Evolutionary conservation across 768 basidiomycete genomes (phyloP).

Genomic region (Trametes coccinea): DNA sequence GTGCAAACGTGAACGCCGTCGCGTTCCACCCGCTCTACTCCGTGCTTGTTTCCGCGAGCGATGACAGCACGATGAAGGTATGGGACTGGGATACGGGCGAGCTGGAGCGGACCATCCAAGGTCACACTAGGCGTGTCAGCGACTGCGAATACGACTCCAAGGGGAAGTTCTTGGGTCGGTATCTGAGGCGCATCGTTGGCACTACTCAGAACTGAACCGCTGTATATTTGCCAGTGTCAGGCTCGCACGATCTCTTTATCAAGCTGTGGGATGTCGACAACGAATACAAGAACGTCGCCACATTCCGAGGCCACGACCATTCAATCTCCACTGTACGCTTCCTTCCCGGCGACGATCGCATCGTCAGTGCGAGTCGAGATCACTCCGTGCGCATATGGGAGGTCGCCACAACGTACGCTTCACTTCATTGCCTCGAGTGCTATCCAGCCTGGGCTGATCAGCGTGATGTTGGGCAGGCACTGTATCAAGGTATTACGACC

Average conservation of each 20-base stretch:
- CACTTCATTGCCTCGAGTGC: background rate
- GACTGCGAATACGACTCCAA: conserved; percentile 57
- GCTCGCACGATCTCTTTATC: conserved; percentile 54
- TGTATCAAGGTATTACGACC: conserved; percentile 51
- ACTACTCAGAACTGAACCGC: background rate
- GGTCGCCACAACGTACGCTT: conserved; percentile 49
- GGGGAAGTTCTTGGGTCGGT: conserved; percentile 47
- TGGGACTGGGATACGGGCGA: conserved; percentile 66
- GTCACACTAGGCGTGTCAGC: conserved; percentile 56
- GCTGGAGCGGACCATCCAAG: conserved; percentile 55
- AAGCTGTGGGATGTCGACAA: conserved; percentile 57
- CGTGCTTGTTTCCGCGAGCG: conserved; percentile 49
- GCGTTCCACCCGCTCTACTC: conserved; percentile 56
- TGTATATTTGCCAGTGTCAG: conserved; percentile 40
- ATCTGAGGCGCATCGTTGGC: background rate
- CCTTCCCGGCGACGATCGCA: conserved; percentile 48
- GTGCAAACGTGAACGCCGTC: conserved; percentile 34
- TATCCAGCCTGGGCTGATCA: no score
- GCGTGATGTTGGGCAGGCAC: conserved; percentile 35
- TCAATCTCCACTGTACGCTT: conserved; percentile 53
- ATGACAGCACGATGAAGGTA: conserved; percentile 56
- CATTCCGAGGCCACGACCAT: conserved; percentile 57
- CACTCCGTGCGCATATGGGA: conserved; percentile 57
- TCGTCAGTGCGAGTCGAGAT: conserved; percentile 55
- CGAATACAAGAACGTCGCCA: conserved; percentile 54